These are phyloP conservation scores for Fraxinus cuspidata DNA, from an alignment of 257 asterid species.

Conservation along the genomic window DNA sequence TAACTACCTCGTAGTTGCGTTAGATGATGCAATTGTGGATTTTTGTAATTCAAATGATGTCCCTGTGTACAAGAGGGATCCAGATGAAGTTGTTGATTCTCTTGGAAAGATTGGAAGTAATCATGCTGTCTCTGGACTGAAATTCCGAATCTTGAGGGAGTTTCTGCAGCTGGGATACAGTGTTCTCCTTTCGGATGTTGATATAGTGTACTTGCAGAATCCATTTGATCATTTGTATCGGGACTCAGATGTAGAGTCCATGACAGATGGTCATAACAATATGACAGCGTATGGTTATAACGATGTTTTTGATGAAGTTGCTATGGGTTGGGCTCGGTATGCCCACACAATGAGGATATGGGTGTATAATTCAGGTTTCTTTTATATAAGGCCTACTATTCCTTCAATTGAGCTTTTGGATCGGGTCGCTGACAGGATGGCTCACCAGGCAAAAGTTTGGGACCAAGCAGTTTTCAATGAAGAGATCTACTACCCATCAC, in stretches of 20 bases:
- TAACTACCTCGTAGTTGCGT: slow-evolving; percentile 73
- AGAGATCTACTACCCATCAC: slow-evolving; percentile 80
- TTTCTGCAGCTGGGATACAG: slow-evolving; percentile 81
- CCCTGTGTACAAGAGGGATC: slow-evolving; percentile 69
- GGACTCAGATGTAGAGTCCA: slow-evolving; percentile 85
- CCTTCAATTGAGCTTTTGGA: slow-evolving; percentile 86
- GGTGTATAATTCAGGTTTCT: slow-evolving; percentile 86
- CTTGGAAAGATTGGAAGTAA: slow-evolving; percentile 69
- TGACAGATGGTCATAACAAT: slow-evolving; percentile 82
- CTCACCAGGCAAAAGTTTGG: slow-evolving; percentile 53
- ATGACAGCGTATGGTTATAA: slow-evolving; percentile 83
- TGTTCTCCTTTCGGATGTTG: slow-evolving; percentile 78
- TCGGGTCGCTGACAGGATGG: slow-evolving; percentile 65
- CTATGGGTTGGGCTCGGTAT: slow-evolving; percentile 86
- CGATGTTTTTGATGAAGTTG: slow-evolving; percentile 72
- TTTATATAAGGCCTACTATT: slow-evolving; percentile 74
- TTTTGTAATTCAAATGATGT: slow-evolving; percentile 63
- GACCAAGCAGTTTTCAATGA: slow-evolving; percentile 89
- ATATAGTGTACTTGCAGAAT: slow-evolving; percentile 72
- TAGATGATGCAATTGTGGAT: slow-evolving; percentile 59
- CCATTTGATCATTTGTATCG: slow-evolving; percentile 69
- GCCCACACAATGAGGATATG: slow-evolving; percentile 89
- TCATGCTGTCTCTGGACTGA: slow-evolving; percentile 70
- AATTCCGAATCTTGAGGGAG: slow-evolving; percentile 75
- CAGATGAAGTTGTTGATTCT: slow-evolving; percentile 51